Percentiles rank a stretch among this genome's conserved stretches.
These are phyloP conservation scores for Porogramme epimiltina DNA, from an alignment of 1,284 basidiomycete species.

Conservation along the genomic window DNA sequence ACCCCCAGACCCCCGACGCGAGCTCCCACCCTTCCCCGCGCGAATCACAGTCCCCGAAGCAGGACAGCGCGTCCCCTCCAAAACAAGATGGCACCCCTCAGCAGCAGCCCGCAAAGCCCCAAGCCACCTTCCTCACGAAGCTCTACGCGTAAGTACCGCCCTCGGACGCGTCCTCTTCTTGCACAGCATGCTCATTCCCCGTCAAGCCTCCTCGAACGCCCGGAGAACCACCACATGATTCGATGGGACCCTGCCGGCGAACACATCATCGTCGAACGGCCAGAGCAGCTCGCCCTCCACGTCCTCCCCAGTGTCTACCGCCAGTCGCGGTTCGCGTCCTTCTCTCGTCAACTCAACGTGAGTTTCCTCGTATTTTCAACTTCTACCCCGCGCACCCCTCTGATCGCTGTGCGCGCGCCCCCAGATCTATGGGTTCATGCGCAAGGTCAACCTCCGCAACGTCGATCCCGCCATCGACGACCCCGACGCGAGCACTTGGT, in stretches of 20 bases:
- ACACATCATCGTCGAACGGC: conserved; percentile 89
- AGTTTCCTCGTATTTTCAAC: conserved; percentile 38
- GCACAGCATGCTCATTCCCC: conserved; percentile 4
- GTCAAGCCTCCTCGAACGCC: conserved; percentile 75
- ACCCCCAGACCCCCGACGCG: conserved; percentile 41
- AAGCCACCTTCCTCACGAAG: conserved; percentile 91
- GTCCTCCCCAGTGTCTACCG: conserved; percentile 88
- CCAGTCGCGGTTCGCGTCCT: conserved; percentile 91
- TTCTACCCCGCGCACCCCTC: conserved; percentile 32
- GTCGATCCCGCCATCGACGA: conserved; percentile 90
- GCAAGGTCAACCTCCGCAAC: conserved; percentile 89
- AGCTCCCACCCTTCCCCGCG: conserved; percentile 32
- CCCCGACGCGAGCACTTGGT: conserved; percentile 93
- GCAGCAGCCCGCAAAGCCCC: conserved; percentile 68
- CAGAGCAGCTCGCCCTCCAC: conserved; percentile 86
- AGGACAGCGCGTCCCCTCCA: conserved; percentile 41
- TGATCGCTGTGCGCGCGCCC: conserved; percentile 21
- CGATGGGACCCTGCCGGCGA: conserved; percentile 89
- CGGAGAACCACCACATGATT: conserved; percentile 90
- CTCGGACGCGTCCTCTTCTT: conserved; percentile 20
- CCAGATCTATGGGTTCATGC: conserved; percentile 93
- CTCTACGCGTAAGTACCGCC: conserved; percentile 76
- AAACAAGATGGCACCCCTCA: conserved; percentile 46
- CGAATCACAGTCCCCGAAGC: conserved; percentile 35
- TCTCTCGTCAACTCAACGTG: conserved; percentile 92